Conservation (phyloP, 305 asterid species). For the Fraxinus paxiana region DNA sequence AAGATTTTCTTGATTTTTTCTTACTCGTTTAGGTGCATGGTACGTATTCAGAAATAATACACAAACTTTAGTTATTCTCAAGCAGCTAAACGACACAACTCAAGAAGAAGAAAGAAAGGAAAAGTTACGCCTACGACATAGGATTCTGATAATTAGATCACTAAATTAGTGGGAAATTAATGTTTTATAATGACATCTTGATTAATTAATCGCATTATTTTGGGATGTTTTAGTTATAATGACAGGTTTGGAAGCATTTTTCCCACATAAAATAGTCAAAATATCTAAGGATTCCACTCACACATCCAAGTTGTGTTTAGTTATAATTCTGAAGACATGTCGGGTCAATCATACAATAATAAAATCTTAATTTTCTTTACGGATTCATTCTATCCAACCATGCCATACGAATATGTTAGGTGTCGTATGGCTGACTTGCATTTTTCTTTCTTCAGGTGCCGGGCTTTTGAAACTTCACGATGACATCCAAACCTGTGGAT, state of each 20-base stretch:
- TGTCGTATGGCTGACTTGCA: background rate
- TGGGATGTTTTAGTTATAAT: background rate
- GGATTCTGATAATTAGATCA: background rate
- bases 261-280: background rate
- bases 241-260: background rate
- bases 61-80: no score
- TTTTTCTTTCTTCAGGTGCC: slow-evolving; percentile 38
- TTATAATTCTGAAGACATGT: background rate
- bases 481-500: slow-evolving; percentile 85
- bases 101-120: background rate
- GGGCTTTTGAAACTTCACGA: slow-evolving; percentile 76
- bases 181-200: background rate
- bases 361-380: background rate
- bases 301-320: background rate
- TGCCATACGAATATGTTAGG: background rate
- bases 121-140: background rate
- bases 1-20: background rate
- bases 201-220: background rate
- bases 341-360: background rate
- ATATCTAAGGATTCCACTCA: slow-evolving; percentile 35
- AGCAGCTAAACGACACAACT: background rate
- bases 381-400: background rate
- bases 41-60: no score
- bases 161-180: background rate
- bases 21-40: background rate